Evolutionary conservation across 306 rosid genomes (phyloP).

Genomic region (Senna tora): DNA sequence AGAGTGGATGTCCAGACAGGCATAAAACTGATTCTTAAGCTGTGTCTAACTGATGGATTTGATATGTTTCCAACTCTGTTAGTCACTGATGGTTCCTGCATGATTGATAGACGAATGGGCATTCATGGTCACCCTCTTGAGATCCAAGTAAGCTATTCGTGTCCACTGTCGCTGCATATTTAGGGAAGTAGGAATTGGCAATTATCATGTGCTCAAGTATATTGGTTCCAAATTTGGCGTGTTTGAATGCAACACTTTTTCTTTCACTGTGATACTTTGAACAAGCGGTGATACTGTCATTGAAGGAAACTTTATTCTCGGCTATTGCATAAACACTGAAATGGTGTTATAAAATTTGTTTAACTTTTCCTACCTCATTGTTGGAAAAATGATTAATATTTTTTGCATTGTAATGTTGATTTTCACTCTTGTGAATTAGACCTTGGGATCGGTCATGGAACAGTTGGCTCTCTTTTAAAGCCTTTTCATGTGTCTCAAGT

Average conservation of each 20-base stretch:
- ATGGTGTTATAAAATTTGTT: conserved; percentile 1
- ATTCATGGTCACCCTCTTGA: conserved; percentile 98
- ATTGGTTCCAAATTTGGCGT: conserved; percentile 1
- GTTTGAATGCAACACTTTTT: neutral
- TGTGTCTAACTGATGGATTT: conserved; percentile 84
- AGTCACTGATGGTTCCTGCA: conserved; percentile 94
- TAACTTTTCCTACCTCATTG: conserved; percentile 11
- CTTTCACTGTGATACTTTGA: conserved; percentile 15
- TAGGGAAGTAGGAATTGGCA: conserved; percentile 31
- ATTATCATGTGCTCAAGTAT: conserved; percentile 7
- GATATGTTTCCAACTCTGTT: conserved; percentile 94
- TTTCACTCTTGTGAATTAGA: neutral
- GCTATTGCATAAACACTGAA: neutral
- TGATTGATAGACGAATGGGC: conserved; percentile 98
- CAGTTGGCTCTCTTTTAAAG: neutral
- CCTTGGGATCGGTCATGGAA: neutral
- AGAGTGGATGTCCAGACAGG: conserved; percentile 95
- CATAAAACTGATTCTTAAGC: conserved; percentile 80
- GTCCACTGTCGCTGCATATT: conserved; percentile 3
- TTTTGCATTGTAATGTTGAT: neutral
- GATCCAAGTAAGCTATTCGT: conserved; percentile 70
- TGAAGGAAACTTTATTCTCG: neutral
- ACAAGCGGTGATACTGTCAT: conserved; percentile 1
- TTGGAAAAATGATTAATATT: conserved; percentile 15
- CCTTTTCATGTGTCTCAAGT: conserved; percentile 11